Conservation (phyloP, 805 yeast genomes). For the Helenozyma rhizophorensis region DNA sequence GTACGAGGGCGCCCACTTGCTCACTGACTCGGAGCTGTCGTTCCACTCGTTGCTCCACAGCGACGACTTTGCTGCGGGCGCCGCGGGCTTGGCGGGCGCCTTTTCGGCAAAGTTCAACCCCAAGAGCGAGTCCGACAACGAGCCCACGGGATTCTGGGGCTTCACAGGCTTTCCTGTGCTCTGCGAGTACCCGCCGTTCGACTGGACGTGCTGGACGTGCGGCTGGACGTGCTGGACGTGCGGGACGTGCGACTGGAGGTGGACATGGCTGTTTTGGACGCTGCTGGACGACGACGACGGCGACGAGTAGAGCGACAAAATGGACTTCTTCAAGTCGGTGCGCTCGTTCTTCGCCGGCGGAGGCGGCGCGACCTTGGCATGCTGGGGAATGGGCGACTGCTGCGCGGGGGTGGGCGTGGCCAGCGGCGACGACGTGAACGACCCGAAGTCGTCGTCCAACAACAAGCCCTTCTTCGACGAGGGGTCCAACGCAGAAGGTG, state of each 20-base stretch:
- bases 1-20: slow-evolving; percentile 11
- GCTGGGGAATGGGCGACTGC: slow-evolving; percentile 4
- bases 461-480: slow-evolving; percentile 1
- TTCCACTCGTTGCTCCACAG: slow-evolving; percentile 36
- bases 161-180: too few relatives aligned
- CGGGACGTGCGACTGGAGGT: too few relatives aligned
- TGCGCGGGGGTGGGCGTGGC: slow-evolving; percentile 5
- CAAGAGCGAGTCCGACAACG: slow-evolving; percentile 16
- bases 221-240: too few relatives aligned
- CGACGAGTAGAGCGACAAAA: slow-evolving; percentile 76
- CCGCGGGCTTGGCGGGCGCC: too few relatives aligned
- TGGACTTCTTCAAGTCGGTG: slow-evolving; percentile 80
- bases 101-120: slow-evolving; percentile 19
- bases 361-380: slow-evolving; percentile 13
- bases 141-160: not conserved
- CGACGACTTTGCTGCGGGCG: not conserved
- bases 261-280: slow-evolving; percentile 1
- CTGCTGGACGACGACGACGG: slow-evolving; percentile 45
- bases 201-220: too few relatives aligned
- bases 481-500: not conserved
- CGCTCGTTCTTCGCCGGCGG: slow-evolving; percentile 8
- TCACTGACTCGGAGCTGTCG: slow-evolving; percentile 16
- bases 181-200: too few relatives aligned
- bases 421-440: slow-evolving; percentile 27
- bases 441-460: slow-evolving; percentile 41